phyloP scores from a whole-genome alignment of 106 monocot species.

The Iris macrosiphon region DNA sequence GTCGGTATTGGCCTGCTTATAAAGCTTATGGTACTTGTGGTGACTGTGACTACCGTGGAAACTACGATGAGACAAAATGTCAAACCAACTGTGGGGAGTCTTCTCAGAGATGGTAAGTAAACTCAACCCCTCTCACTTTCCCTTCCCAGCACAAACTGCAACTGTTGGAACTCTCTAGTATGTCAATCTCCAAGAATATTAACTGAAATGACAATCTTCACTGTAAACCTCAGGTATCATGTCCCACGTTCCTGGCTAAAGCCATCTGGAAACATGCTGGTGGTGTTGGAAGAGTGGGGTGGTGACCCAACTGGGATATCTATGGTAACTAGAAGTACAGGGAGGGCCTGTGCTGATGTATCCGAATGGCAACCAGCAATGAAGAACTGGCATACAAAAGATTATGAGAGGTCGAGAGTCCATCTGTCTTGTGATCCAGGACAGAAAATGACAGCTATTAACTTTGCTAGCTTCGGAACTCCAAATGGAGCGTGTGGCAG shows the following conservation, averaged over 20 bases:
- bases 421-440: slow-evolving; percentile 59
- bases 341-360: slow-evolving; percentile 73
- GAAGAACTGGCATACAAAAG: slow-evolving; percentile 39
- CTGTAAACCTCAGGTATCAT: slow-evolving; percentile 59
- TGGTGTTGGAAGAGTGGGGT: slow-evolving; percentile 87
- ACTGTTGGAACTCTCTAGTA: no score
- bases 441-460: slow-evolving; percentile 56
- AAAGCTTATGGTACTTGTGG: slow-evolving; percentile 60
- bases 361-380: slow-evolving; percentile 77
- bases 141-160: no score
- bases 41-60: slow-evolving; percentile 65
- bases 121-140: background rate
- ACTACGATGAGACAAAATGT: slow-evolving; percentile 76
- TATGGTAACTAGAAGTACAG: slow-evolving; percentile 57
- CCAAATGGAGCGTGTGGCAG: slow-evolving; percentile 69
- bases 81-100: slow-evolving; percentile 75
- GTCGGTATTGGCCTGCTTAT: slow-evolving; percentile 91
- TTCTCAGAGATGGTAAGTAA: slow-evolving; percentile 79
- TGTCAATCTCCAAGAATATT: background rate
- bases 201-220: background rate
- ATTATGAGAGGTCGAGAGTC: slow-evolving; percentile 40
- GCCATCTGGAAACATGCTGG: slow-evolving; percentile 72
- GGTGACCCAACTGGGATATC: slow-evolving; percentile 72
- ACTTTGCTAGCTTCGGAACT: slow-evolving; percentile 91
- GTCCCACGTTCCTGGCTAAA: slow-evolving; percentile 86